Base-by-base conservation (phyloP, 2,329 filamentous ascomycete genomes). In the Cladorrhinum sp. region DNA sequence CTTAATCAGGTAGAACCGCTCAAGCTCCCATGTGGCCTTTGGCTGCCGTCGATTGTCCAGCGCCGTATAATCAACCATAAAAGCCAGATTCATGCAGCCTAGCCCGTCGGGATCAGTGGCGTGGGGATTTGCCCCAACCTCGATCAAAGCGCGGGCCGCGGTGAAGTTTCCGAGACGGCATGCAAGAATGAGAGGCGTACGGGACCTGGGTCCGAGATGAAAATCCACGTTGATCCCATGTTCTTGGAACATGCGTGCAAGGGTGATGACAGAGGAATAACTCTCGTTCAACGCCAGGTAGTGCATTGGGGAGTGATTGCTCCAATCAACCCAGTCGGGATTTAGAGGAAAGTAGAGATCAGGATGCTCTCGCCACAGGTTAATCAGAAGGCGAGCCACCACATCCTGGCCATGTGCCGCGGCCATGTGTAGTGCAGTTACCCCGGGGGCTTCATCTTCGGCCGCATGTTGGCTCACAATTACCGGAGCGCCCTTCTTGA, bases 401-500 rank as follows among this genome's bases (percentile, higher is more conserved):
- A 18, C 26, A 28, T n/a, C 36, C 24, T 28, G 48, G 5, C 55
- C 55, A 24, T 57, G 24, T 16, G 55, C 55, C 18, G 23, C 24
- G 23, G 55, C 55, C 39, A 26, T 57, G 8, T 57, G 55, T 5
- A 57, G 55, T 18, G 36, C 55, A 49, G 33, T 57, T 6, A 57
- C 28, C 24, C 5, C 10, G 10, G 10, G 21, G 18, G 6, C 16
- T 28, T 48, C 10, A 14, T 42, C 12, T 24, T 42, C 36, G 21
- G 8, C 21, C 16, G 42, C 16, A 20, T 20, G 8, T 21, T 21
- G n/a, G 42, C n/a, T 46, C 16, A 46, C 18, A 46, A 57, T 9
- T 36, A 57, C 18, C 7, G 55, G 36, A 18, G 55, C 55, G 21
- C 55, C 55, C 23, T 30, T 30, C 16, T 49, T 24, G 12, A 57